A percentile compares a stretch with the other conserved stretches of the same genome.
Evolutionary conservation across 73 alveolate species (phyloP).

Genomic region (Stentor coeruleus): DNA sequence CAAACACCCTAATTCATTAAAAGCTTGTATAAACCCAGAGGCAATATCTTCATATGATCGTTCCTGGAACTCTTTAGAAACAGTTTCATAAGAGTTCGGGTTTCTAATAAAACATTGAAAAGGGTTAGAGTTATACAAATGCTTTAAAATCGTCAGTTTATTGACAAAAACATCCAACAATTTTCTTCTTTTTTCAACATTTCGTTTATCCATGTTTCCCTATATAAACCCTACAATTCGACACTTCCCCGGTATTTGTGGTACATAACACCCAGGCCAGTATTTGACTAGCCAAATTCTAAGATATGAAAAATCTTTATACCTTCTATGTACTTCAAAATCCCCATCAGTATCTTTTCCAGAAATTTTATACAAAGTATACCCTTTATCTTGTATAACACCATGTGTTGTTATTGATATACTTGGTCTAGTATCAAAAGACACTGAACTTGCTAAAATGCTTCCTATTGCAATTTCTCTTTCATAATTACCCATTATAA

Average conservation of each 20-base stretch:
- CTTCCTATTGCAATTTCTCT: neutral
- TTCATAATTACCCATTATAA: neutral
- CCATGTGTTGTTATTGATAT: neutral
- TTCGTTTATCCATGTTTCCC: neutral
- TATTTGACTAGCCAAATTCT: constrained; percentile 33
- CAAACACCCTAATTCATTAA: neutral
- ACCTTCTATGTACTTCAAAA: constrained; percentile 51
- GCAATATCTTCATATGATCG: neutral
- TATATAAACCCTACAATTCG: constrained; percentile 16
- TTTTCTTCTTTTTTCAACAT: neutral
- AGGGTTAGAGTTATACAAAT: neutral
- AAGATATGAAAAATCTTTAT: constrained; percentile 44
- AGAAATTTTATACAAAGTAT: no score
- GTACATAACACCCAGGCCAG: constrained; percentile 65
- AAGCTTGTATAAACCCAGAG: neutral
- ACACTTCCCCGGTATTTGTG: constrained; percentile 60
- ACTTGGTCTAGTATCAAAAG: neutral
- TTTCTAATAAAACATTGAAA: neutral
- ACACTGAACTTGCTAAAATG: neutral
- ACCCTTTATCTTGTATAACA: neutral
- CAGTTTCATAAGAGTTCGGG: neutral
- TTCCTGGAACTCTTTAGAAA: neutral
- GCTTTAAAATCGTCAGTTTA: neutral
- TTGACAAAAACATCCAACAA: neutral
- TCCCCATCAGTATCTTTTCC: constrained; percentile 41